Base-by-base conservation (phyloP, 1,139 yeast species). In the Wickerhamiella infanticola region DNA sequence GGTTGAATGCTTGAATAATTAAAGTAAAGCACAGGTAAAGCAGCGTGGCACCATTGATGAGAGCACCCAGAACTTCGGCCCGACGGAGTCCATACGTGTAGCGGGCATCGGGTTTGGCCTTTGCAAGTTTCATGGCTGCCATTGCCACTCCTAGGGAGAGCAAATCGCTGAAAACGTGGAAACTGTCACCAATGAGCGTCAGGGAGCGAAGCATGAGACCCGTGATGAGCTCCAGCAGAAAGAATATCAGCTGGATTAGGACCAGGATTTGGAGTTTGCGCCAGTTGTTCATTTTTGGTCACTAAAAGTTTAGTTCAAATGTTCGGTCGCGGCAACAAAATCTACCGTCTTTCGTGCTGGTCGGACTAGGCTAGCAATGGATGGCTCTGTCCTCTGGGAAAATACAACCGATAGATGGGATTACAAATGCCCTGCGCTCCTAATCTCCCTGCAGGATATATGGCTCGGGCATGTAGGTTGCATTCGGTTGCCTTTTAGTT, bases 41-140 rank as follows among this genome's bases (percentile, higher is more conserved):
- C 53, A 90, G 66, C 57, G 90, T 90, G 11, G 90, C 96, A 2
- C 96, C 95, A 59, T 90, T 90, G 55, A 90, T 75, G 50, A 90
- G 70, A 3, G 98, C 98, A 79, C 97, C 98, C 55, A 85, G 72
- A 52, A 86, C 88, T 65, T 84, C 97, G 5, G 96, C 97, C 58
- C 96, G 73, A 65, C 84, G 94, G 94, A 95, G 84, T 9, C 96
- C 97, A 58, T 88, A 88, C 3, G 96, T 88, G 64, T 83, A 88
- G 51, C 77, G 77, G 3, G 90, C 82, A 62, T 85, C 94, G 1
- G 95, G 94, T 24, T 81, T 79, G 44, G 75, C 78, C 58, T 81
- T 81, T 49, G 95, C 86, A 25, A 86, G 95, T 52, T 75, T 74
- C 26, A 90, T 97, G 0, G 98, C 98, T 97, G 97, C 90, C 37